Conservation (phyloP, 2,329 filamentous ascomycete genomes). For the Aspergillus proliferans region DNA sequence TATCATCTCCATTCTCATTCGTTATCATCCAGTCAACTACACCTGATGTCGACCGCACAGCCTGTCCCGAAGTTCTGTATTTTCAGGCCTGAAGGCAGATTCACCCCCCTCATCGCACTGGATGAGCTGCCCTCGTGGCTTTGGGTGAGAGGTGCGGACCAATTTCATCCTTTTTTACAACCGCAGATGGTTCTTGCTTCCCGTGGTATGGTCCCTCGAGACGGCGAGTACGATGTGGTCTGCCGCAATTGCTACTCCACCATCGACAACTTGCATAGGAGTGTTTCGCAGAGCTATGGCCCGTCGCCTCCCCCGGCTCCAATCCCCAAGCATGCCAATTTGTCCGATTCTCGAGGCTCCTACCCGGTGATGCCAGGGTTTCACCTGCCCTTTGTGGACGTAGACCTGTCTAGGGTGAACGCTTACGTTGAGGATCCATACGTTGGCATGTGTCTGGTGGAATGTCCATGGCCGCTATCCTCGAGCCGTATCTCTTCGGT, state of each 20-base stretch:
- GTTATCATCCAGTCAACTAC: slow-evolving; percentile 3
- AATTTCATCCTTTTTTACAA: slow-evolving; percentile 11
- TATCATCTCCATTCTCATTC: background rate
- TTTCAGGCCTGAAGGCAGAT: slow-evolving; percentile 26
- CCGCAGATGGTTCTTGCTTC: slow-evolving; percentile 19
- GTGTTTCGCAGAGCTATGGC: slow-evolving; percentile 16
- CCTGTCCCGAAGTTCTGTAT: slow-evolving; percentile 35
- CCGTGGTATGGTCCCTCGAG: slow-evolving; percentile 15
- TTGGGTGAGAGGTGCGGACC: slow-evolving; percentile 21
- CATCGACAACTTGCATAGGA: slow-evolving; percentile 18
- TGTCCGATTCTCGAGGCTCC: too few species aligned
- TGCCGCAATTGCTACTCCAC: slow-evolving; percentile 23
- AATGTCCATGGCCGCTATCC: background rate
- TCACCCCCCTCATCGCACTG: slow-evolving; percentile 36
- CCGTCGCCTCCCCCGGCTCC: background rate
- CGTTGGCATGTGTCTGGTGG: slow-evolving; percentile 17
- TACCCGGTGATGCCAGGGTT: too few species aligned
- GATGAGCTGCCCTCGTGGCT: slow-evolving; percentile 39
- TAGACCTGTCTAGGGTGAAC: too few species aligned
- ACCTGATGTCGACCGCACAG: slow-evolving; percentile 5
- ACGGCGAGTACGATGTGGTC: slow-evolving; percentile 29
- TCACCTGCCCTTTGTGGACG: too few species aligned
- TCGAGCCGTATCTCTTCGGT: background rate
- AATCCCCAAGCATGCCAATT: too few species aligned
- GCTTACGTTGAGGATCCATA: too few species aligned